Percentiles rank a stretch among this genome's conserved stretches.
Evolutionary conservation across 495 filamentous ascomycete genomes (phyloP).

Genomic region (Bryoglossum gracile): DNA sequence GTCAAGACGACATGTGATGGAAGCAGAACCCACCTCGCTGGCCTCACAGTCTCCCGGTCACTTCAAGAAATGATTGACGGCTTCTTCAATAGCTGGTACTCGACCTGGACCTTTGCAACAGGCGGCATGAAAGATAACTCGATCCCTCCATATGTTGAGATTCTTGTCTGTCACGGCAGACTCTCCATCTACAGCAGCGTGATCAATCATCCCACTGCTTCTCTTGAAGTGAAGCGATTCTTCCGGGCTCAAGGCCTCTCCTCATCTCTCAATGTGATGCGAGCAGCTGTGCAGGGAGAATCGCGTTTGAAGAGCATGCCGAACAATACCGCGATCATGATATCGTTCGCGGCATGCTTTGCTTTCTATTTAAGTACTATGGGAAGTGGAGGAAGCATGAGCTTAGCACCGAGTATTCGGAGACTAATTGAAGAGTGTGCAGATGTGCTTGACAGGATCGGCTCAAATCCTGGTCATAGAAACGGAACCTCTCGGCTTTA

Average conservation of each 20-base stretch:
- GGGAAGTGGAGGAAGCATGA: constrained; percentile 33
- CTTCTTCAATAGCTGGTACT: constrained; percentile 56
- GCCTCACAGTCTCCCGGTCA: too few relatives aligned
- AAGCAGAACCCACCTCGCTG: constrained; percentile 41
- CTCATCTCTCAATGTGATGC: constrained; percentile 64
- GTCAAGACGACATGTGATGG: constrained; percentile 59
- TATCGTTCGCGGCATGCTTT: constrained; percentile 66
- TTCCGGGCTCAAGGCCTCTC: constrained; percentile 64
- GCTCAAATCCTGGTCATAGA: constrained; percentile 53
- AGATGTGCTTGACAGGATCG: constrained; percentile 60
- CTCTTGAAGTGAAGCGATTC: constrained; percentile 60
- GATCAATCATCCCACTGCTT: constrained; percentile 67
- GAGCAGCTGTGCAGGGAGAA: constrained; percentile 65
- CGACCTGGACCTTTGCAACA: constrained; percentile 52
- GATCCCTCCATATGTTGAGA: constrained; percentile 67
- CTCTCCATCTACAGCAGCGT: constrained; percentile 66
- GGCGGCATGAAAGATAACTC: constrained; percentile 50
- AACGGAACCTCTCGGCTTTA: constrained; percentile 56
- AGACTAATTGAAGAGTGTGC: constrained; percentile 63
- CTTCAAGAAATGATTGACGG: constrained; percentile 54
- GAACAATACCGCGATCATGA: constrained; percentile 72
- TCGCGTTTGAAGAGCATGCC: constrained; percentile 64
- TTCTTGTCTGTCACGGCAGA: constrained; percentile 63
- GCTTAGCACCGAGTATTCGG: constrained; percentile 57
- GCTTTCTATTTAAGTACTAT: constrained; percentile 57